These are phyloP conservation scores for Mycena kentingensis DNA, from an alignment of 768 basidiomycete genomes.

Conservation along the genomic window DNA sequence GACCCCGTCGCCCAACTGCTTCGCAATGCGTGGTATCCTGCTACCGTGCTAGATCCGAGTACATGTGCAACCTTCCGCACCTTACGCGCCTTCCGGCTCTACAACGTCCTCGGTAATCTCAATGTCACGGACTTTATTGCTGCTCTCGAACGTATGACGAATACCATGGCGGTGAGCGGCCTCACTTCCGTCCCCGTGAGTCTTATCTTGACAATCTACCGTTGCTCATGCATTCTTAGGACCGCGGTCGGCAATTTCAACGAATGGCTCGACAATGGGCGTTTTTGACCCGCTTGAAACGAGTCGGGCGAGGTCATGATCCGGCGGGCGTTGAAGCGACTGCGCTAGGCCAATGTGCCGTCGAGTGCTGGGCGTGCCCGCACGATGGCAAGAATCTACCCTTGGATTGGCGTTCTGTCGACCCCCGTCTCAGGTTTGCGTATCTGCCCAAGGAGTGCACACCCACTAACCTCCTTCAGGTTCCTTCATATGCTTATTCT, in stretches of 20 bases:
- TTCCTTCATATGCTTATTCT: constrained; percentile 26
- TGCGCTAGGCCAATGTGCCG: constrained; percentile 5
- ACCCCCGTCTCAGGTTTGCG: constrained; percentile 12
- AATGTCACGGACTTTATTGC: constrained; percentile 8
- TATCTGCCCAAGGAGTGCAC: constrained; percentile 10
- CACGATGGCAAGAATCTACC: constrained; percentile 21
- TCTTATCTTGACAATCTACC: not conserved
- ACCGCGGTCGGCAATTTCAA: constrained; percentile 10
- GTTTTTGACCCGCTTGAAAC: not conserved
- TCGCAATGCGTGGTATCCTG: constrained; percentile 11
- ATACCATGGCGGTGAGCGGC: not conserved
- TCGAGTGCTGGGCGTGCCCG: constrained; percentile 1
- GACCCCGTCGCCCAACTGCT: constrained; percentile 7
- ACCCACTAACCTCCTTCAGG: constrained; percentile 7
- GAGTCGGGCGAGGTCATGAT: constrained; percentile 8
- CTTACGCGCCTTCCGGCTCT: constrained; percentile 11
- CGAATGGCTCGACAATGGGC: constrained; percentile 7
- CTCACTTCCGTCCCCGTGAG: constrained; percentile 6
- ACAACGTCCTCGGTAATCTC: constrained; percentile 17
- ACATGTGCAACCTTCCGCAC: constrained; percentile 13
- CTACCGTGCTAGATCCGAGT: constrained; percentile 9
- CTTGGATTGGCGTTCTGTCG: constrained; percentile 14
- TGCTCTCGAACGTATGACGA: constrained; percentile 1
- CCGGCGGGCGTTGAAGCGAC: constrained; percentile 7
- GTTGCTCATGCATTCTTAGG: not conserved